These are phyloP conservation scores for Actinomucor elegans DNA, from an alignment of 371 early-diverging fungal genomes.

Conservation along the genomic window DNA sequence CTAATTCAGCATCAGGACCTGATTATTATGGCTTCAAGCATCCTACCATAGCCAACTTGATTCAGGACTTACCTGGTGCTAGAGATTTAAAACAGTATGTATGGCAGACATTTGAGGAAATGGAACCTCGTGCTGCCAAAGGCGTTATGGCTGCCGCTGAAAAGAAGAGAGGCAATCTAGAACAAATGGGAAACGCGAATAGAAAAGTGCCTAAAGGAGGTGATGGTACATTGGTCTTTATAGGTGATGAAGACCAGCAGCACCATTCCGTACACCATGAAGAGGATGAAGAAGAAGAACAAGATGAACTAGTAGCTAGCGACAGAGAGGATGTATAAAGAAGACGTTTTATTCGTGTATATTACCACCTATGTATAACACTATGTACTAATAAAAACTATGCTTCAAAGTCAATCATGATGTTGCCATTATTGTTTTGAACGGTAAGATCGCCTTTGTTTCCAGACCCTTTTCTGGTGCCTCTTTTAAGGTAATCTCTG, in stretches of 20 bases:
- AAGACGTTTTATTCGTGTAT: not conserved
- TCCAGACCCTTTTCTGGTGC: conserved; percentile 7
- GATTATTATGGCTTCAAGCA: conserved; percentile 92
- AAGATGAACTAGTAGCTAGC: not conserved
- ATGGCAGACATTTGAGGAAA: conserved; percentile 69
- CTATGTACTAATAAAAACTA: not conserved
- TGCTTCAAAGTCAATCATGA: not conserved
- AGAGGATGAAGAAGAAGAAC: conserved; percentile 3
- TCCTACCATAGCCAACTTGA: conserved; percentile 83
- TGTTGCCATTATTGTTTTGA: conserved; percentile 7
- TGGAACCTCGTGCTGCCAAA: conserved; percentile 49
- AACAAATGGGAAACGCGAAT: conserved; percentile 53
- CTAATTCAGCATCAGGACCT: conserved; percentile 85
- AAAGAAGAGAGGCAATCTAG: conserved; percentile 51
- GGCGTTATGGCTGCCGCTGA: conserved; percentile 54
- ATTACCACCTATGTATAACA: not conserved
- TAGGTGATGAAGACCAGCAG: not conserved
- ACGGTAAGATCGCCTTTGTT: conserved; percentile 16
- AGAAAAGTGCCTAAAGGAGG: conserved; percentile 20
- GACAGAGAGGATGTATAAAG: not conserved
- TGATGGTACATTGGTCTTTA: not conserved
- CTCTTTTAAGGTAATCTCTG: conserved; percentile 1
- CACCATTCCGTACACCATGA: not conserved
- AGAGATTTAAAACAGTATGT: conserved; percentile 72
- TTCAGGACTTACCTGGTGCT: conserved; percentile 85